phyloP scores from a whole-genome alignment of 1,139 yeast genomes.

The Hansenula sp. region DNA sequence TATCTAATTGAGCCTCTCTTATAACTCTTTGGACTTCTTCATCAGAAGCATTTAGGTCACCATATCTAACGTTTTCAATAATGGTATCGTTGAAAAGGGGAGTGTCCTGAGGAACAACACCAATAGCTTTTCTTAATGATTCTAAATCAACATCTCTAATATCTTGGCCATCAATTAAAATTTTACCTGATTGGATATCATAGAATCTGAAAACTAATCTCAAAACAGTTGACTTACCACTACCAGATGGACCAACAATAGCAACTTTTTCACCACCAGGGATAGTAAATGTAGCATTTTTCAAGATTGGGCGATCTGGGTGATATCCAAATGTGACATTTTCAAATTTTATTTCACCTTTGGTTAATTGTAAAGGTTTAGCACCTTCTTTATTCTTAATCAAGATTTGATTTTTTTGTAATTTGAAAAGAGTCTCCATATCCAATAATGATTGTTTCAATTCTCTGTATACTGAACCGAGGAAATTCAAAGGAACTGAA shows the following conservation, averaged over 20 bases:
- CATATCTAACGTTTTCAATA: constrained; percentile 83
- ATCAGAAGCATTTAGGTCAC: constrained; percentile 68
- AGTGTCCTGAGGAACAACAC: constrained; percentile 97
- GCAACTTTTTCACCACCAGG: constrained; percentile 93
- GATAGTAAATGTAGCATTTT: constrained; percentile 75
- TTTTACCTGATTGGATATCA: constrained; percentile 75
- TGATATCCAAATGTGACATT: constrained; percentile 93
- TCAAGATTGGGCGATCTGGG: constrained; percentile 79
- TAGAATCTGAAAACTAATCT: constrained; percentile 84
- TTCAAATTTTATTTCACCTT: constrained; percentile 80
- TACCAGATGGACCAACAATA: constrained; percentile 91
- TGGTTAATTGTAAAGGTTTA: constrained; percentile 43
- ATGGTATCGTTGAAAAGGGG: constrained; percentile 92
- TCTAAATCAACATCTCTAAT: constrained; percentile 71
- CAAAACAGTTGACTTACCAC: constrained; percentile 90
- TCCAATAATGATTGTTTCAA: constrained; percentile 87
- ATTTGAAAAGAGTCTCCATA: constrained; percentile 85
- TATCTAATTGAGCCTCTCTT: constrained; percentile 62
- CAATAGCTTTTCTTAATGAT: constrained; percentile 68
- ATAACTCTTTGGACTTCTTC: constrained; percentile 67
- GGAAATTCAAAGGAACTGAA: constrained; percentile 87
- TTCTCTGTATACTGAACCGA: constrained; percentile 94
- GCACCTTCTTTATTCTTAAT: constrained; percentile 63
- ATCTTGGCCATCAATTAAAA: constrained; percentile 87
- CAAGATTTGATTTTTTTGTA: constrained; percentile 69